phyloP scores from a whole-genome alignment of 148 eudicot species.

The Polygonum maritimum region DNA sequence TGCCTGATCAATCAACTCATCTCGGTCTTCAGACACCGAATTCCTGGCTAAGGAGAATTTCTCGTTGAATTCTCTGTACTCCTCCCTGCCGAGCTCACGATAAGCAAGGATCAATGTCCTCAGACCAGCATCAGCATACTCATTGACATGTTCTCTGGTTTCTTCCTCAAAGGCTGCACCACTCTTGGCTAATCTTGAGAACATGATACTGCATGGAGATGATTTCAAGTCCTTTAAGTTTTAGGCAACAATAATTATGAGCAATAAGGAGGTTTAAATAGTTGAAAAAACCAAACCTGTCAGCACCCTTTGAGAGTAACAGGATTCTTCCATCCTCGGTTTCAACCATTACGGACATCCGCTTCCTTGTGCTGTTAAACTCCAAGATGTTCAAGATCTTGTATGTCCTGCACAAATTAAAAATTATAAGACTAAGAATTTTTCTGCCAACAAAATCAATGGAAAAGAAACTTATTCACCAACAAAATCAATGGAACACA shows the following conservation, averaged over 20 bases:
- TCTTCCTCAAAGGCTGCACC: slow-evolving; percentile 63
- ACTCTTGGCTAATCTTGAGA: slow-evolving; percentile 56
- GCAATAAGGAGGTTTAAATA: neutral
- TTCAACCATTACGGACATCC: slow-evolving; percentile 87
- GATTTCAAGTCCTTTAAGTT: neutral
- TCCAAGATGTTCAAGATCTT: slow-evolving; percentile 62
- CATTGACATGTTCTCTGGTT: slow-evolving; percentile 78
- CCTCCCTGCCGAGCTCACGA: slow-evolving; percentile 57
- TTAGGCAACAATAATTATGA: neutral
- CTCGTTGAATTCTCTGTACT: slow-evolving; percentile 50
- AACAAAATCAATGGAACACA: too few species aligned
- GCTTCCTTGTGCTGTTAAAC: slow-evolving; percentile 76
- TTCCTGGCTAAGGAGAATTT: slow-evolving; percentile 64
- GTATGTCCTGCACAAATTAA: slow-evolving; percentile 39
- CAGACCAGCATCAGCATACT: slow-evolving; percentile 93
- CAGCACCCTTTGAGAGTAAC: slow-evolving; percentile 89
- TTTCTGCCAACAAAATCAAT: neutral
- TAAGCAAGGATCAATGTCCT: slow-evolving; percentile 86
- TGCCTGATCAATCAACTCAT: slow-evolving; percentile 53
- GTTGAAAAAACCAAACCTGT: slow-evolving; percentile 46
- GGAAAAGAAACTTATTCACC: too few species aligned
- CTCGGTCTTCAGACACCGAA: slow-evolving; percentile 70
- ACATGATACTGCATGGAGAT: slow-evolving; percentile 65
- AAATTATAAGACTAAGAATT: neutral
- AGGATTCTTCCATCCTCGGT: slow-evolving; percentile 58